Conservation (phyloP, 305 asterid genomes). For the Lippia alba region DNA sequence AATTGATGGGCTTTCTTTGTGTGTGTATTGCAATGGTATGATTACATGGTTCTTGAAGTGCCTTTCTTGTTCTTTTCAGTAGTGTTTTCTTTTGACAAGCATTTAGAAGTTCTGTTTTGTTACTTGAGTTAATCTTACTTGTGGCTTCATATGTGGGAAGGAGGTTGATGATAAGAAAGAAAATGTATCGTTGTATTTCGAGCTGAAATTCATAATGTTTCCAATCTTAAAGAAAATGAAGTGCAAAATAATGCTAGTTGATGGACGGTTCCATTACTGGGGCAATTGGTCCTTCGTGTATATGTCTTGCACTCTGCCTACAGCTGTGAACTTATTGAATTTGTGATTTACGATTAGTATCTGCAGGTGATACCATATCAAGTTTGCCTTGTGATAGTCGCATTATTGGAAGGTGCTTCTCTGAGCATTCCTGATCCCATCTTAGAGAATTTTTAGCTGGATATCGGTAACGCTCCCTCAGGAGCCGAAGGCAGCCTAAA, state of each 20-base stretch:
- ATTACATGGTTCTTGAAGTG: constrained; percentile 1
- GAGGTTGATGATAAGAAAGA: neutral
- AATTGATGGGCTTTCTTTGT: constrained; percentile 5
- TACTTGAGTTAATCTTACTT: neutral
- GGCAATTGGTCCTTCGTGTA: constrained; percentile 5
- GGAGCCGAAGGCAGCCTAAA: constrained; percentile 45
- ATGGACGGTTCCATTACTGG: neutral
- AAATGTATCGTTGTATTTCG: neutral
- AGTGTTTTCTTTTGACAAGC: neutral
- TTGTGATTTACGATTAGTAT: neutral
- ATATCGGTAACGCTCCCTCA: constrained; percentile 39
- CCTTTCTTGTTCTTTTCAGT: neutral
- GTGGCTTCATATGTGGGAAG: constrained; percentile 1
- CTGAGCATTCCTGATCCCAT: constrained; percentile 43
- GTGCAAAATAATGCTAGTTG: neutral
- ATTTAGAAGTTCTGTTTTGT: neutral
- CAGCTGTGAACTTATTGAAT: constrained; percentile 9
- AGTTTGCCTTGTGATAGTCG: constrained; percentile 32
- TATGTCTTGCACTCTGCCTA: constrained; percentile 20
- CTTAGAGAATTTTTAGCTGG: constrained; percentile 39
- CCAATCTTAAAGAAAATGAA: neutral
- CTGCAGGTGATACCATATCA: constrained; percentile 29
- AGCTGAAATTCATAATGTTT: neutral
- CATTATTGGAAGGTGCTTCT: constrained; percentile 36
- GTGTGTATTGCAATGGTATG: neutral